Evolutionary conservation across 2,329 filamentous ascomycete genomes (phyloP), one percentile per base, ranked within the genome.

Genomic region (Aureobasidium mangrovei): DNA sequence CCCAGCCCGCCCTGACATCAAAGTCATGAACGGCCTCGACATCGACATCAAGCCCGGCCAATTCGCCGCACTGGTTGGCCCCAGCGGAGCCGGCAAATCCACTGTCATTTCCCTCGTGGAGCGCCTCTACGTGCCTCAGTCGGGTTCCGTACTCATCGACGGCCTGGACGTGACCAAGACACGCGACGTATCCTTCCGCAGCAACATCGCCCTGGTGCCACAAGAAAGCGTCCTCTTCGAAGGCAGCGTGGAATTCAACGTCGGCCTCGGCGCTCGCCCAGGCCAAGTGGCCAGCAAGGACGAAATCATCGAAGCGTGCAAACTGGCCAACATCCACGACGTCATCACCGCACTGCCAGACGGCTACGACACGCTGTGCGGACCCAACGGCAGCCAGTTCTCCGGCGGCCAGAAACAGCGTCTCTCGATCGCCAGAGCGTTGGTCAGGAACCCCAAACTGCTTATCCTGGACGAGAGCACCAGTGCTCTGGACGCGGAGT

Each of bases 301-400:
- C 7, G 83, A 86, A 44, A 82, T 88, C 43, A 75, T 83, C 58
- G 78, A 80, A 52, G 84, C 84, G 0, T 87, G 84, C 63, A 76
- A 77, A 55, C 69, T 85, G 12, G 84, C 84, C 35, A 85, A 85
- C 63, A 85, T 88, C 58, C 83, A 88, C 67, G 81, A 87, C 28
- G 81, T 79, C 27, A 84, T 88, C 60, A 69, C 73, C 55, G 69
- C 74, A 0, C 69, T 88, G 12, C 83, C 83, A 0, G 70, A 84
- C 10, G 82, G 83, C 0, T 88, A 88, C 63, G 69, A 84, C 9
- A 87, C 84, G 0, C 65, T 67, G n/a, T 70, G 67, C 56, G 71
- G 71, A 8, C 63, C 67, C 4, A 69, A 67, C 33, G 71, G 70
- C 5, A 70, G 65, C 31, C 66, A 69, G 43, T 61, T 74, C 10